Percentiles rank a stretch among this genome's conserved stretches.
phyloP scores from a whole-genome alignment of 257 asterid genomes.

The Agastache rugosa region DNA sequence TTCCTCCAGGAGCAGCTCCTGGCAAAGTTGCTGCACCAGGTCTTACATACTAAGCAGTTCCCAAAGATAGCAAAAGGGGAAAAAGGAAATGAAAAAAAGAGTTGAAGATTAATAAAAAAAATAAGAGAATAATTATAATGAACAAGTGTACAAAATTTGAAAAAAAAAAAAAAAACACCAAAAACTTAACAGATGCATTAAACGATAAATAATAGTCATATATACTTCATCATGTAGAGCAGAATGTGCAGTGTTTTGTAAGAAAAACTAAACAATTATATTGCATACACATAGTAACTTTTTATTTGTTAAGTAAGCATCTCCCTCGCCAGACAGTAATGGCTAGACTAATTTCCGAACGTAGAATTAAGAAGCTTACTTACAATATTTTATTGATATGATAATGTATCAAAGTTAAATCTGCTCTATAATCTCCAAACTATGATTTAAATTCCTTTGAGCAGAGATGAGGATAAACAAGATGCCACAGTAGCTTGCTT shows the following conservation, averaged over 20 bases:
- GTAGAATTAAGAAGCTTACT: conserved; percentile 4
- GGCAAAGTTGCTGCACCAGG: conserved; percentile 83
- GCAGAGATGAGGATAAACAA: not conserved
- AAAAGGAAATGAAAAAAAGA: conserved; percentile 30
- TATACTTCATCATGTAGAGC: conserved; percentile 19
- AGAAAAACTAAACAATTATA: conserved; percentile 16
- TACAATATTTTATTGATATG: no score
- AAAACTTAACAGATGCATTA: not conserved
- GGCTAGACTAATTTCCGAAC: conserved; percentile 2
- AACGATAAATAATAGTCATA: not conserved
- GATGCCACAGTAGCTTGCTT: not conserved
- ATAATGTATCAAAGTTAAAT: no score
- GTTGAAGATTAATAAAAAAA: conserved; percentile 11
- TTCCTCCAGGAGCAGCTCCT: conserved; percentile 58
- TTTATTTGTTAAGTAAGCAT: not conserved
- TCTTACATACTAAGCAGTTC: conserved; percentile 81
- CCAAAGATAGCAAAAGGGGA: conserved; percentile 23
- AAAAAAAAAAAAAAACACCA: not conserved
- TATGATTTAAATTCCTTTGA: conserved; percentile 5
- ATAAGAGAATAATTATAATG: not conserved
- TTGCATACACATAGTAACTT: conserved; percentile 5
- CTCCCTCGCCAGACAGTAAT: conserved; percentile 2
- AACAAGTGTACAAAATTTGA: not conserved
- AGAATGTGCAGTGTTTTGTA: conserved; percentile 17
- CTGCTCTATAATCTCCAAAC: no score